These are phyloP conservation scores for Blastocystis sp. DNA, from an alignment of 352 stramenopile species.

Conservation along the genomic window DNA sequence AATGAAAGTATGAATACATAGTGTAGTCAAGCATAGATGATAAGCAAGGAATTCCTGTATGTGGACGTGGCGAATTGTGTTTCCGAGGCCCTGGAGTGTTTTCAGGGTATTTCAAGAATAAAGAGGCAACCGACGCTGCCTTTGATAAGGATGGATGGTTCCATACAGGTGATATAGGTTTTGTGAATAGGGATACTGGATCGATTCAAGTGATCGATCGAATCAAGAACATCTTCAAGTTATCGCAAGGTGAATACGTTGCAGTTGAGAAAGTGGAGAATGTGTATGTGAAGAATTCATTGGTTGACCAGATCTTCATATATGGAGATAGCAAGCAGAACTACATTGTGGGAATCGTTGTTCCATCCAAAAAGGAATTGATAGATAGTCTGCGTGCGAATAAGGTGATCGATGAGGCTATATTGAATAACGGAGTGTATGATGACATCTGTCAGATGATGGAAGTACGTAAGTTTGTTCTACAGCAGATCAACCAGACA, in stretches of 20 bases:
- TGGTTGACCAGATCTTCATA: conserved; percentile 74
- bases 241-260: conserved; percentile 89
- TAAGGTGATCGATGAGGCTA: background rate
- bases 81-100: conserved; percentile 71
- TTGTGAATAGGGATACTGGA: conserved; percentile 71
- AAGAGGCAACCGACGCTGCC: conserved; percentile 71
- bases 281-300: conserved; percentile 66
- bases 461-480: conserved; percentile 18
- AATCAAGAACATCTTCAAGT: conserved; percentile 89
- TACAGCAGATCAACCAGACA: conserved; percentile 40
- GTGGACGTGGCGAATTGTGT: conserved; percentile 73
- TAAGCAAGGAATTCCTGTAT: conserved; percentile 23
- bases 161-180: conserved; percentile 75
- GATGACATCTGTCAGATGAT: background rate
- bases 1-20: background rate
- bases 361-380: conserved; percentile 63
- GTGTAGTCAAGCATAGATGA: conserved; percentile 2
- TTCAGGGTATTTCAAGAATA: conserved; percentile 75
- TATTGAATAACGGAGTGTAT: background rate
- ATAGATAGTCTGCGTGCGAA: background rate
- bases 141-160: conserved; percentile 76
- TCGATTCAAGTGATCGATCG: conserved; percentile 70
- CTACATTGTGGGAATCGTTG: conserved; percentile 71
- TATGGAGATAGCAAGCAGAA: conserved; percentile 75
- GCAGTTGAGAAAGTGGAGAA: conserved; percentile 92